Evolutionary conservation across 2,329 filamentous ascomycete species (phyloP), one percentile per base, ranked within the genome.

Genomic region (Paecilomyces dactylethromorphus): DNA sequence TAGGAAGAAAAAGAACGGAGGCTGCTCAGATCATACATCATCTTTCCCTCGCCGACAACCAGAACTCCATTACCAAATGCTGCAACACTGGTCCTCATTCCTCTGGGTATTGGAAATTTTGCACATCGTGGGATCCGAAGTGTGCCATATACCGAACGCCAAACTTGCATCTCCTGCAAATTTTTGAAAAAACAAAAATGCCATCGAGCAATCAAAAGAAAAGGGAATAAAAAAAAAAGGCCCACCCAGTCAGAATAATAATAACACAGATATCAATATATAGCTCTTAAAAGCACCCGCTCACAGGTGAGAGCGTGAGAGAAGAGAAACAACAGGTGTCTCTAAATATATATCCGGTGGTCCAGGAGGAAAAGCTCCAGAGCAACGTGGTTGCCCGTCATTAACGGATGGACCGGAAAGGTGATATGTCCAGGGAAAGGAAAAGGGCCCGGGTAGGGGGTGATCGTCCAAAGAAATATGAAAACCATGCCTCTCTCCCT

Each of bases 381-480:
- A 13, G n/a, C 21, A 52, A 22, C 18, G 6, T 24, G 3, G 24
- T 52, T 26, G 49, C 49, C 49, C 35, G n/a, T 39, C 35, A 39
- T 39, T 39, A 39, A 39, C 35, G 12, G 35, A 39, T 39, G 35
- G 35, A 39, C 35, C 35, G 35, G 35, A 10, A 13, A 31, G 33
- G 53, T 21, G 21, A 54, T 29, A 50, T 35, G 55, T 49, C 59
- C 51, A 35, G 1, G 54, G 29, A 54, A 31, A 59, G 51, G 5
- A 56, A 32, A 52, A 18, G 15, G 49, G 18, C 49, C 49, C 13
- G 35, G 35, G 11, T 39, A 39, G 35, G 35, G 33, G 35, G 12
- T 39, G 35, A 39, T 13, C 35, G 35, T 39, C 35, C 35, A 39
- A 39, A 53, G 26, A 5, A 59, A 58, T 58, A 50, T 39, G 35